These are phyloP conservation scores for Phytophthora brassicae DNA, from an alignment of 352 stramenopile genomes.

Conservation along the genomic window DNA sequence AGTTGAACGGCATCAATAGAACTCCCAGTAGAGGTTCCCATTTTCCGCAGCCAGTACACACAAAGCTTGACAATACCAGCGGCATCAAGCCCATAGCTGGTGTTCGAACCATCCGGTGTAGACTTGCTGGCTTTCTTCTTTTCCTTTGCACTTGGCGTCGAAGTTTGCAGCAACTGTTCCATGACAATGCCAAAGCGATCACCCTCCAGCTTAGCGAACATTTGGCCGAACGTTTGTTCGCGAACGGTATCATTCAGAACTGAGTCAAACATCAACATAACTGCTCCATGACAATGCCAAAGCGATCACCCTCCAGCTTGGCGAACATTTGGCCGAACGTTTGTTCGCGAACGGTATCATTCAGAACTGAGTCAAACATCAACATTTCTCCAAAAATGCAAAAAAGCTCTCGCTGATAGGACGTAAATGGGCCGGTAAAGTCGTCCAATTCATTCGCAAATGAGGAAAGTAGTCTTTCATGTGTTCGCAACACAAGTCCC, in stretches of 20 bases:
- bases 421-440: slow-evolving; percentile 26
- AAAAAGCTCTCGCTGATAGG: slow-evolving; percentile 64
- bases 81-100: slow-evolving; percentile 30
- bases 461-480: slow-evolving; percentile 54
- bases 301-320: slow-evolving; percentile 38
- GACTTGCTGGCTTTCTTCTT: slow-evolving; percentile 21
- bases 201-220: slow-evolving; percentile 46
- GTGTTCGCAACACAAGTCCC: slow-evolving; percentile 47
- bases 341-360: slow-evolving; percentile 33
- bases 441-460: slow-evolving; percentile 26
- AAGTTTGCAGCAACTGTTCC: slow-evolving; percentile 36
- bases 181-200: slow-evolving; percentile 40
- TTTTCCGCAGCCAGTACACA: slow-evolving; percentile 57
- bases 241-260: slow-evolving; percentile 39
- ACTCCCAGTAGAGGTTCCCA: background rate
- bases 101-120: slow-evolving; percentile 5
- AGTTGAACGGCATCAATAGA: background rate
- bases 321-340: slow-evolving; percentile 53
- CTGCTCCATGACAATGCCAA: slow-evolving; percentile 39
- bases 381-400: slow-evolving; percentile 77
- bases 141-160: slow-evolving; percentile 13
- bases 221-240: slow-evolving; percentile 47
- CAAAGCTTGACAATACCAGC: slow-evolving; percentile 79
- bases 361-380: slow-evolving; percentile 65
- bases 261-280: slow-evolving; percentile 73